Conservation (phyloP, 805 yeast genomes). For the Kazachstania kunashirensis region DNA sequence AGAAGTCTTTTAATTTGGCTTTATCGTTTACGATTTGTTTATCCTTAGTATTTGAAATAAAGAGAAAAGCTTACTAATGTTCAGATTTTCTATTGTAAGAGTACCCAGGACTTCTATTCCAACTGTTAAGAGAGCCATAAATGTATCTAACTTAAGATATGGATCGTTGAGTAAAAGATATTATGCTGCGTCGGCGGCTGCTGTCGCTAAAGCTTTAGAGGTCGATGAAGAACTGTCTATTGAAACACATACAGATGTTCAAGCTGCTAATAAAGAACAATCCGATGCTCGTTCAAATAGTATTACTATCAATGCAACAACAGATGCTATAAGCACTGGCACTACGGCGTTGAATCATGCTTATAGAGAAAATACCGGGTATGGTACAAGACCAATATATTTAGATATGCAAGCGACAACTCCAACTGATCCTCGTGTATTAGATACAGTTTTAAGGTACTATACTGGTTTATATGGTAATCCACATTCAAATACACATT, state of each 20-base stretch:
- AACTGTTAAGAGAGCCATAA: not conserved
- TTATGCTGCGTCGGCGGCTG: slow-evolving; percentile 17
- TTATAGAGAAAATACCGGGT: slow-evolving; percentile 32
- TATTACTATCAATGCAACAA: slow-evolving; percentile 8
- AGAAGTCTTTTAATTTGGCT: no score
- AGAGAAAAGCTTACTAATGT: no score
- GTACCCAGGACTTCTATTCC: not conserved
- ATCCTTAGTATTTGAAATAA: no score
- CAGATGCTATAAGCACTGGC: slow-evolving; percentile 19
- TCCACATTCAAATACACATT: slow-evolving; percentile 94
- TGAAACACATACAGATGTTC: slow-evolving; percentile 29
- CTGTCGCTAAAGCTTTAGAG: slow-evolving; percentile 23
- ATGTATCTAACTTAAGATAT: not conserved
- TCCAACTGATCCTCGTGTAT: slow-evolving; percentile 93
- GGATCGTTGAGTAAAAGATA: no score
- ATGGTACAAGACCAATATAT: slow-evolving; percentile 84
- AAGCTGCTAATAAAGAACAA: slow-evolving; percentile 26
- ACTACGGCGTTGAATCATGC: slow-evolving; percentile 31
- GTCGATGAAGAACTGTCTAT: slow-evolving; percentile 20
- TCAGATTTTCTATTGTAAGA: not conserved
- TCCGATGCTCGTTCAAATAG: slow-evolving; percentile 15
- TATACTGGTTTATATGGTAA: slow-evolving; percentile 93
- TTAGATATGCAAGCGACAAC: slow-evolving; percentile 98
- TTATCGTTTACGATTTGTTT: not conserved
- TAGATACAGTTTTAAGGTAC: slow-evolving; percentile 77